These are phyloP conservation scores for Backusella circina DNA, from an alignment of 192 early-diverging fungal species.

Conservation along the genomic window DNA sequence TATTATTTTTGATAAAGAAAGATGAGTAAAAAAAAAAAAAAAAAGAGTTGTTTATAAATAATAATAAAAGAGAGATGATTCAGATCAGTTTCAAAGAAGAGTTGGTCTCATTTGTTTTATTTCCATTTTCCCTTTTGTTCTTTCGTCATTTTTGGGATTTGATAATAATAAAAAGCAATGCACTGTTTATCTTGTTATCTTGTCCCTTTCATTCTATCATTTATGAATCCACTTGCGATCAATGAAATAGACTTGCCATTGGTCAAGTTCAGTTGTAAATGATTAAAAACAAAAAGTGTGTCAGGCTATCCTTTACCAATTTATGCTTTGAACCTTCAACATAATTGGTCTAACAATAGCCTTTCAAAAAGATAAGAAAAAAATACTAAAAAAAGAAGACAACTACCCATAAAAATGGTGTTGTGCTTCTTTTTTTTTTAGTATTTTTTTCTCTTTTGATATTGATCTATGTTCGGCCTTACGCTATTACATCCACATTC, in stretches of 20 bases:
- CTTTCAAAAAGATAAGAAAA: not conserved
- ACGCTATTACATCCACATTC: slow-evolving; percentile 21
- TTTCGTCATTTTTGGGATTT: not conserved
- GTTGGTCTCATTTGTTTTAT: not conserved
- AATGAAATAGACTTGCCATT: not conserved
- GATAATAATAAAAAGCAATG: not conserved
- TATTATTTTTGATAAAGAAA: too few species aligned
- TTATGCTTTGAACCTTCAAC: not conserved
- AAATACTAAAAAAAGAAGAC: too few species aligned
- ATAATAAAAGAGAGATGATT: not conserved
- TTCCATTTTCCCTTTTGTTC: not conserved
- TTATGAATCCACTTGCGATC: slow-evolving; percentile 16
- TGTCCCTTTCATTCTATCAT: slow-evolving; percentile 10
- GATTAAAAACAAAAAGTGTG: slow-evolving; percentile 7
- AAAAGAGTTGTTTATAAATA: not conserved
- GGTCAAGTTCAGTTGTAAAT: slow-evolving; percentile 25
- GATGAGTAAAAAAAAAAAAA: not conserved
- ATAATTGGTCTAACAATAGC: slow-evolving; percentile 20
- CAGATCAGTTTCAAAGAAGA: not conserved
- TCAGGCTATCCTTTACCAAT: slow-evolving; percentile 34
- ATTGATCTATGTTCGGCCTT: slow-evolving; percentile 41
- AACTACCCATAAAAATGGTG: not conserved
- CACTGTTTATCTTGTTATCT: not conserved
- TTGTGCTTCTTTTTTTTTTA: too few species aligned
- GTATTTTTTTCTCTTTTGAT: not conserved